These are phyloP conservation scores for Mycosarcoma maydis DNA, from an alignment of 1,284 basidiomycete species.

Conservation along the genomic window DNA sequence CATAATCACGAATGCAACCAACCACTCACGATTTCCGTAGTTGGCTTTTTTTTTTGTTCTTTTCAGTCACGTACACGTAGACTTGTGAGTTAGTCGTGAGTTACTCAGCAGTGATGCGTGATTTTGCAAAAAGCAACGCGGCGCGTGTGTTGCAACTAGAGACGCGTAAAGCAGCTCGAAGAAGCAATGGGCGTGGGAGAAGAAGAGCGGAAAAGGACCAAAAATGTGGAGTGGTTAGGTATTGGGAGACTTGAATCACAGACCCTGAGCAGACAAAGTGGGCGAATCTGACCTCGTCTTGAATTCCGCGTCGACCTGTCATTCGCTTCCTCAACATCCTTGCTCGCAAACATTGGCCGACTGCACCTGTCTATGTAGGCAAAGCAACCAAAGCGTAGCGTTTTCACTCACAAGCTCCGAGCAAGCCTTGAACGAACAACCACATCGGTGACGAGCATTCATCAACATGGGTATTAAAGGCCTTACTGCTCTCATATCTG, in stretches of 20 bases:
- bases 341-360: not conserved
- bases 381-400: too few species aligned
- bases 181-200: not conserved
- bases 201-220: not conserved
- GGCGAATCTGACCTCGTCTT: not conserved
- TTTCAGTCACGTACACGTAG: too few species aligned
- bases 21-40: too few species aligned
- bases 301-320: not conserved
- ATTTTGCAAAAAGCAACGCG: not conserved
- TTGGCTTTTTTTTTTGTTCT: too few species aligned
- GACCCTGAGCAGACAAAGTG: slow-evolving; percentile 4
- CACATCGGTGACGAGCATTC: not conserved
- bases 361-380: too few species aligned
- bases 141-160: not conserved
- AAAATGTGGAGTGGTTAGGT: slow-evolving; percentile 10
- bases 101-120: too few species aligned
- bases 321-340: not conserved
- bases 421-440: too few species aligned
- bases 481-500: slow-evolving; percentile 82
- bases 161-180: too few species aligned
- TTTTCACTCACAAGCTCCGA: too few species aligned
- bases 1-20: too few species aligned
- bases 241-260: too few species aligned
- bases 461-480: slow-evolving; percentile 70
- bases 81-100: too few species aligned